phyloP scores from a whole-genome alignment of 495 filamentous ascomycete species.

The Aspergillus mulundensis region DNA sequence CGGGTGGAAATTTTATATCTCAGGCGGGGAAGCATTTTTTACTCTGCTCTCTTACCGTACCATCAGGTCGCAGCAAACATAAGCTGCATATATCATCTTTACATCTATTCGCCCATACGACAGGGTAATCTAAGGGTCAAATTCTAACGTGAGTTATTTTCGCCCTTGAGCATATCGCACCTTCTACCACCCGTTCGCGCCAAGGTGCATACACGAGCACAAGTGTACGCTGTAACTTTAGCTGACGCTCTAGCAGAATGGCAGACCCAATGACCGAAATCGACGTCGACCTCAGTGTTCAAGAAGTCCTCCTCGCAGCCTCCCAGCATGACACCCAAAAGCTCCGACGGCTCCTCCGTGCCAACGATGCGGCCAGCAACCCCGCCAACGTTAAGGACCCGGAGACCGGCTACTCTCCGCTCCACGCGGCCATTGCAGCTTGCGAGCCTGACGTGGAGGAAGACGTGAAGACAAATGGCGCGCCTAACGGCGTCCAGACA shows the following conservation, averaged over 20 bases:
- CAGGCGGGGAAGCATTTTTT: slow-evolving; percentile 11
- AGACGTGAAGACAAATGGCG: slow-evolving; percentile 12
- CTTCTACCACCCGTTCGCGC: not conserved
- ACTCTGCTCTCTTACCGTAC: not conserved
- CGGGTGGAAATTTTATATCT: slow-evolving; percentile 26
- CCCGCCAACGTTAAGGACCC: slow-evolving; percentile 76
- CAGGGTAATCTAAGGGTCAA: not conserved
- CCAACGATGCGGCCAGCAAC: slow-evolving; percentile 42
- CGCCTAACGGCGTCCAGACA: slow-evolving; percentile 24
- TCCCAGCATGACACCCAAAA: slow-evolving; percentile 74
- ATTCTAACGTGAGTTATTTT: not conserved
- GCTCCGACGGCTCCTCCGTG: slow-evolving; percentile 69
- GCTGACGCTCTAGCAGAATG: slow-evolving; percentile 16
- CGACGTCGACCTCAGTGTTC: slow-evolving; percentile 42
- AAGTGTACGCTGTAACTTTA: not conserved
- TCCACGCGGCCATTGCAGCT: slow-evolving; percentile 86
- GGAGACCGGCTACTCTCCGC: slow-evolving; percentile 77
- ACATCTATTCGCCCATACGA: not conserved
- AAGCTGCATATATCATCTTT: not conserved
- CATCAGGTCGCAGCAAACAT: not conserved
- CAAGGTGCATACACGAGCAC: not conserved
- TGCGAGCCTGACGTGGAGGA: slow-evolving; percentile 56
- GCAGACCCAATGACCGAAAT: slow-evolving; percentile 29
- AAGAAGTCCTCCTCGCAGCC: slow-evolving; percentile 70
- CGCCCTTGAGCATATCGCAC: not conserved